Evolutionary conservation across 768 basidiomycete genomes (phyloP), one percentile per base, ranked within the genome.

Genomic region (Lactifluus subvellereus): DNA sequence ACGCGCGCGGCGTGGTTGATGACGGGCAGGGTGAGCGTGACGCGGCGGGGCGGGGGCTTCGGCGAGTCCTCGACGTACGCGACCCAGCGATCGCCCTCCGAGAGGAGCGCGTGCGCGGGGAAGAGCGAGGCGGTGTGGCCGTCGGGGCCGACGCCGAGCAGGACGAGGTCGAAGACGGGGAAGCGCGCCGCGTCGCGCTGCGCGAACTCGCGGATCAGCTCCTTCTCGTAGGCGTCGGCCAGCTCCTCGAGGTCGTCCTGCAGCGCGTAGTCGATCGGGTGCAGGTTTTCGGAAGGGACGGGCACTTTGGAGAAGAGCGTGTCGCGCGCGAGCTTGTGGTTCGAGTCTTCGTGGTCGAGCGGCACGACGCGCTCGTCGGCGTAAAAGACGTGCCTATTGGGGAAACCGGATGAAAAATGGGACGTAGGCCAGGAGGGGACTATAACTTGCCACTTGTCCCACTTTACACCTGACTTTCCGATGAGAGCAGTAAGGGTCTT

Each of bases 121-220:
- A 99, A 99, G 68, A 99, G 86, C 7, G 91, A 94, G 65, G 89
- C 94, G 47, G 96, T 98, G 79, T 99, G 97, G n/a, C 96, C 96
- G 73, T 98, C 97, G 6, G 91, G 91, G 35, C 97, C 97, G 83
- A 95, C 87, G 54, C 97, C 97, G 56, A 99, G 87, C 49, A 99
- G 84, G 77, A 98, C 89, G 72, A 99, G 85, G 73, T 99, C 97
- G 74, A 99, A 98, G 56, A 97, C 80, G 66, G 97, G 97, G 82
- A 98, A 98, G 64, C 95, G 87, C 18, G 96, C 96, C 5, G 94
- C 81, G 73, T 98, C 93, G 72, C 87, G 91, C 72, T 88, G 86
- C 0, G 95, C 97, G 71, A 99, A 99, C 72, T 90, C 88, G 63
- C 74, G 80, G 71, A 98, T 93, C 72, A 99, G 89, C 72, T 84